phyloP scores from a whole-genome alignment of 2,329 filamentous ascomycete genomes.

The Fusarium sp. region DNA sequence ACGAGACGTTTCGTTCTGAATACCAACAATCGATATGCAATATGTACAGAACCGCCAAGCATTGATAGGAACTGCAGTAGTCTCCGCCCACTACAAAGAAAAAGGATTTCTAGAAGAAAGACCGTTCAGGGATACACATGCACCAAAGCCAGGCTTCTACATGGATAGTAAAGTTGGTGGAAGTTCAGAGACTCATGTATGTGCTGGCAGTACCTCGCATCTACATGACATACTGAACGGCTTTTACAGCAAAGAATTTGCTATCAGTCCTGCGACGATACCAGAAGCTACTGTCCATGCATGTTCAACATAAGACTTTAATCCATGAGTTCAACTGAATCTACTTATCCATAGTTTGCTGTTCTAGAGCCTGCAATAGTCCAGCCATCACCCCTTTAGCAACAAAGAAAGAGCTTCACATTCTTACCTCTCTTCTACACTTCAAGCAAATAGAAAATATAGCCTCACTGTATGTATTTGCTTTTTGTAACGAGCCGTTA shows the following conservation, averaged over 20 bases:
- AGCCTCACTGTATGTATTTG: not conserved
- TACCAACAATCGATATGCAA: not conserved
- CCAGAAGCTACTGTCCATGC: not conserved
- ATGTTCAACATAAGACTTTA: not conserved
- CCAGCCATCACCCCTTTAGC: not conserved
- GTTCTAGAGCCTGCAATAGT: not conserved
- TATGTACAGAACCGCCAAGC: not conserved
- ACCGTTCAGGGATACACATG: not conserved
- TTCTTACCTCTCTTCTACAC: not conserved
- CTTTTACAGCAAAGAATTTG: not conserved
- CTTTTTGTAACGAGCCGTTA: not conserved
- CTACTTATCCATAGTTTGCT: not conserved
- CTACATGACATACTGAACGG: not conserved
- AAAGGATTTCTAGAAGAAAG: not conserved
- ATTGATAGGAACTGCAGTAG: not conserved
- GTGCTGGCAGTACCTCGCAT: not conserved
- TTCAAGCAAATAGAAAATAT: not conserved
- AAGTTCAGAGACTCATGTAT: not conserved
- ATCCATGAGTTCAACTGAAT: not conserved
- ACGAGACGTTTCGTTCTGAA: not conserved
- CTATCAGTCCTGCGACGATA: fast-evolving
- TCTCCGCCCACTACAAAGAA: not conserved
- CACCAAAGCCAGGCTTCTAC: not conserved
- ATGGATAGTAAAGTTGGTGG: not conserved
- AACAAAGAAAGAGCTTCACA: not conserved